Evolutionary conservation across 805 yeast species (phyloP), one percentile per base, ranked within the genome.

Genomic region (Candida vaughaniae): DNA sequence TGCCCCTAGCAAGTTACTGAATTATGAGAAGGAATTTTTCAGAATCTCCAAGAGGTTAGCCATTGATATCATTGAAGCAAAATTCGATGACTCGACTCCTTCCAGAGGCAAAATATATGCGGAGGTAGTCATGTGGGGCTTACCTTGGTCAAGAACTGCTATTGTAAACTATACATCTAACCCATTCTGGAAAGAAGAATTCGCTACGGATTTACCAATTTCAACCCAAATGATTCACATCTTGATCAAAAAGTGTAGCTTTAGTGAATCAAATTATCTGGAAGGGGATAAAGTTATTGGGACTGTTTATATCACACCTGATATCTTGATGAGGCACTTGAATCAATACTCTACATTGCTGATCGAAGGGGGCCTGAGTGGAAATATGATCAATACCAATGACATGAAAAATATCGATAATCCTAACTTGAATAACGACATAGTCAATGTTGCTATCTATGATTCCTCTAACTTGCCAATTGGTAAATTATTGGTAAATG

Each of bases 181-280:
- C 37, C 90, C 95, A 1, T 86, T 86, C 53, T 90, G 96, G 93
- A 78, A 89, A 52, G 96, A 90, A 51, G 77, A 71, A 30, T 84
- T 85, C 52, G 62, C 72, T 2, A 62, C 84, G n/a, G 77, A 80
- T 34, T 62, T 81, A 28, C 82, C 85, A 0, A 64, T 75, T 5
- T 62, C 70, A 30, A 77, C 80, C 3, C 76, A 70, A 50, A 69
- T 66, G 53, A 66, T 78, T 46, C 76, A 66, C 45, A 69, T 77
- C 11, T 58, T 66, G 32, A 65, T 77, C 38, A 80, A 65, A 49
- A 59, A 56, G 29, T 54, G 64, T 33, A 32, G 53, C 5, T 29
- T 35, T 8, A 33, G 12, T 19, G 44, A 35, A 6, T 15, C 36
- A 1, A 33, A 22, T 12, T 42, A 45, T 22, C 42, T 37, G 41